A percentile compares a stretch with the other conserved stretches of the same genome.
Evolutionary conservation across 2,329 filamentous ascomycete genomes (phyloP).

Genomic region (Aspergillus luchuensis): DNA sequence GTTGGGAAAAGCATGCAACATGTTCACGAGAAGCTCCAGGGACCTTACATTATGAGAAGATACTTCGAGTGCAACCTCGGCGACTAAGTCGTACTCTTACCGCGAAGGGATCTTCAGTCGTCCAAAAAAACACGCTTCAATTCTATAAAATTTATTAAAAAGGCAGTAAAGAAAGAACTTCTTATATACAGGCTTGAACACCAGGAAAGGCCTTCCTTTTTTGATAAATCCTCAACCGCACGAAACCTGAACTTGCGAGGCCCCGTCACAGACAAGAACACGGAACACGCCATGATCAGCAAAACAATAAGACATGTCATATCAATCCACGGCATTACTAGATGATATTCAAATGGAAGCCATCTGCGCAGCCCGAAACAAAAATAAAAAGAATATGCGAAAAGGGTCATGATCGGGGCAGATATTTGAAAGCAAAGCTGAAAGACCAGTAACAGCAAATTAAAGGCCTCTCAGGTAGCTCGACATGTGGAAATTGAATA

Average conservation of each 20-base stretch:
- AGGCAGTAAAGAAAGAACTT: slow-evolving; percentile 18
- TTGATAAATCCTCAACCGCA: slow-evolving; percentile 1
- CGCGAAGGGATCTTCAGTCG: not conserved
- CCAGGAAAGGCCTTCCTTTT: slow-evolving; percentile 6
- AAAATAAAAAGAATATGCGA: not conserved
- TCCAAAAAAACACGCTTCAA: slow-evolving; percentile 15
- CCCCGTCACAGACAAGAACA: not conserved
- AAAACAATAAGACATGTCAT: not conserved
- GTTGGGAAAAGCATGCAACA: too few relatives aligned
- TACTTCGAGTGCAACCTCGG: not conserved
- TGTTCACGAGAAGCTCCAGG: too few relatives aligned
- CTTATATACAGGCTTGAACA: slow-evolving; percentile 26
- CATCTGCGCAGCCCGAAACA: slow-evolving; percentile 6
- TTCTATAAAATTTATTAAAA: slow-evolving; percentile 24
- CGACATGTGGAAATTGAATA: slow-evolving; percentile 14
- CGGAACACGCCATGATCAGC: not conserved
- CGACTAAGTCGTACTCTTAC: not conserved
- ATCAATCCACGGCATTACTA: slow-evolving; percentile 22
- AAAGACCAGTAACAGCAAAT: not conserved
- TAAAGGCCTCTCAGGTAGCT: not conserved
- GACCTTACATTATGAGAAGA: not conserved
- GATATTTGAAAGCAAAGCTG: not conserved
- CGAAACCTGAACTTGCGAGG: not conserved
- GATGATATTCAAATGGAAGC: slow-evolving; percentile 21
- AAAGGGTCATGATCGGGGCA: not conserved